phyloP scores from a whole-genome alignment of 805 yeast genomes.

The Saccharomycopsis schoenii region DNA sequence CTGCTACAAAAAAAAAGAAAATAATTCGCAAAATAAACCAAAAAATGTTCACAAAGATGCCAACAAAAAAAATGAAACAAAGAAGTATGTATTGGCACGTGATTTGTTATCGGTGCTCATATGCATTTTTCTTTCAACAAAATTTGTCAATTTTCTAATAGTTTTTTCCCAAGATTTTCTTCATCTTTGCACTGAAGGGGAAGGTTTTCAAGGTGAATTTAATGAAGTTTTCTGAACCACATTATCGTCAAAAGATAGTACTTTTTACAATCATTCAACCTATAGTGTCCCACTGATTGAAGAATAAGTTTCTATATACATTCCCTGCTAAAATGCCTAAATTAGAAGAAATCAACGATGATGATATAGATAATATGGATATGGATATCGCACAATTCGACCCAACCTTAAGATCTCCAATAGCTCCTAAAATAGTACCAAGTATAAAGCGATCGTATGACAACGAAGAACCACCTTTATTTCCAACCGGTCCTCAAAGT shows the following conservation, averaged over 20 bases:
- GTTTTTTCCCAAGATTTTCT: no score
- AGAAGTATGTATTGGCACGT: background rate
- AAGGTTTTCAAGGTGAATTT: no score
- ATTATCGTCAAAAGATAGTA: no score
- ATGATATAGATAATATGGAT: constrained; percentile 84
- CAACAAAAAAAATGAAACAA: background rate
- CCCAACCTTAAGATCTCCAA: constrained; percentile 53
- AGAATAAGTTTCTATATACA: background rate
- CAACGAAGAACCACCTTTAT: constrained; percentile 27
- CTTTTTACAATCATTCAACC: no score
- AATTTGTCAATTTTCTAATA: no score
- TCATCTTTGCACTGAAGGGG: no score
- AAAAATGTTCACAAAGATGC: background rate
- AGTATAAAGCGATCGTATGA: constrained; percentile 54
- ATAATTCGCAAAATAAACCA: no score
- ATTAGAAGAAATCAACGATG: constrained; percentile 64
- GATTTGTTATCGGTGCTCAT: no score
- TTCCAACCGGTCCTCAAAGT: constrained; percentile 19
- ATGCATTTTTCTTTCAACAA: no score
- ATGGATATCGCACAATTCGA: constrained; percentile 91
- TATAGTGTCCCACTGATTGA: no score
- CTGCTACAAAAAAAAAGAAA: background rate
- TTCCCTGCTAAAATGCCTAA: constrained; percentile 40
- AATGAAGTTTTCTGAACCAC: no score
- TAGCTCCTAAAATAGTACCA: constrained; percentile 61